A percentile compares a stretch with the other conserved stretches of the same genome.
Evolutionary conservation across 2,329 filamentous ascomycete genomes (phyloP).

Genomic region (Neonectria magnoliae): DNA sequence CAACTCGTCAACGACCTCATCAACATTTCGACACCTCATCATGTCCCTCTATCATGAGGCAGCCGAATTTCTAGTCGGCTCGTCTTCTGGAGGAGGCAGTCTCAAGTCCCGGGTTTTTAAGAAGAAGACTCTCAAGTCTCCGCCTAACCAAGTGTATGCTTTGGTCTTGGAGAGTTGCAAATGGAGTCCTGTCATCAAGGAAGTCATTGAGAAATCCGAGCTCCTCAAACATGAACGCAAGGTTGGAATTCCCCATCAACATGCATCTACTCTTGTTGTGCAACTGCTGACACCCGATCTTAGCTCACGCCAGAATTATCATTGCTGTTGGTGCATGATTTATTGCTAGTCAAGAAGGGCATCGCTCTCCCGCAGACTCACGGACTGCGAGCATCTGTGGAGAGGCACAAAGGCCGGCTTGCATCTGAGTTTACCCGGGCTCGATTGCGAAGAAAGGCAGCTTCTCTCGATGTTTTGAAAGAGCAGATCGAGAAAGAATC

Average conservation of each 20-base stretch:
- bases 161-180: constrained; percentile 87
- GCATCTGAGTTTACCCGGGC: constrained; percentile 84
- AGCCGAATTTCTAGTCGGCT: constrained; percentile 75
- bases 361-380: constrained; percentile 84
- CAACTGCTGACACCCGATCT: background rate
- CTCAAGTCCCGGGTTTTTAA: constrained; percentile 87
- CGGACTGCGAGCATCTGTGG: constrained; percentile 78
- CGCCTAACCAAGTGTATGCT: constrained; percentile 85
- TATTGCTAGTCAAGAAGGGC: constrained; percentile 82
- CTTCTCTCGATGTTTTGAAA: constrained; percentile 73
- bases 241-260: constrained; percentile 58
- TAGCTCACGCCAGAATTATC: constrained; percentile 84
- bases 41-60: constrained; percentile 99
- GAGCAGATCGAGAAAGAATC: constrained; percentile 64
- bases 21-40: constrained; percentile 10
- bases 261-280: too few relatives aligned
- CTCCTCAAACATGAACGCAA: constrained; percentile 85
- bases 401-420: constrained; percentile 83
- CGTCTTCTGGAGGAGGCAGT: constrained; percentile 70
- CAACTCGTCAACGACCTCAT: constrained; percentile 7
- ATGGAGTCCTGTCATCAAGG: constrained; percentile 87
- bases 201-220: constrained; percentile 85
- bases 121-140: constrained; percentile 78
- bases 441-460: constrained; percentile 75
- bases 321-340: constrained; percentile 85